Evolutionary conservation across 768 basidiomycete genomes (phyloP).

Genomic region (Lepiota subincarnata): DNA sequence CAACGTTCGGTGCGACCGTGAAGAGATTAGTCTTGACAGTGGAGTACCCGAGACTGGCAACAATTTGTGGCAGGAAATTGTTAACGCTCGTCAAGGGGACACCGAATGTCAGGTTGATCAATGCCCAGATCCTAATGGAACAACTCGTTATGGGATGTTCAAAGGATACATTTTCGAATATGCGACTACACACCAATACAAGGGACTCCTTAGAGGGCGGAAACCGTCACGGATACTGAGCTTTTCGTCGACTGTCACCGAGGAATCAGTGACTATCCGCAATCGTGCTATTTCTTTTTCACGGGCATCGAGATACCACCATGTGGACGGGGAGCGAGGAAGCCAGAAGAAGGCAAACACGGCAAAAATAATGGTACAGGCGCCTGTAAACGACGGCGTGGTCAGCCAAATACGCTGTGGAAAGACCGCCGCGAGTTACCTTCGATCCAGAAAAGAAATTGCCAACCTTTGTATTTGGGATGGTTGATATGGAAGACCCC

Average conservation of each 20-base stretch:
- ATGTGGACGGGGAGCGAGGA: conserved; percentile 38
- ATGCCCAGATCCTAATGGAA: conserved; percentile 35
- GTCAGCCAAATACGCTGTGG: background rate
- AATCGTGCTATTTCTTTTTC: conserved; percentile 38
- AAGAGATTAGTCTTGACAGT: conserved; percentile 49
- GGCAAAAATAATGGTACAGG: conserved; percentile 37
- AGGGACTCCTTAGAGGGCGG: conserved; percentile 36
- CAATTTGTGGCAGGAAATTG: conserved; percentile 49
- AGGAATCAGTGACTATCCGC: conserved; percentile 44
- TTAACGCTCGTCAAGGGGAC: conserved; percentile 50
- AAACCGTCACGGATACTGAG: conserved; percentile 41
- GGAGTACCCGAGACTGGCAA: conserved; percentile 40
- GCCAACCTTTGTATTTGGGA: conserved; percentile 42
- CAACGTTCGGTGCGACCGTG: conserved; percentile 51
- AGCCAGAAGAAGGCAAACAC: conserved; percentile 45
- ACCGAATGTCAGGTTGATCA: conserved; percentile 42
- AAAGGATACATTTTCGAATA: background rate
- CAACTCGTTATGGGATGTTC: background rate
- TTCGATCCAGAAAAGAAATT: conserved; percentile 52
- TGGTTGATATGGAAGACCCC: conserved; percentile 47
- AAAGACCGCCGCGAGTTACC: conserved; percentile 21
- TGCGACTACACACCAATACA: conserved; percentile 34
- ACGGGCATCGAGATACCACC: conserved; percentile 31
- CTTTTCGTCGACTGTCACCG: conserved; percentile 36
- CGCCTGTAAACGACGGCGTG: conserved; percentile 23